Percentiles rank a stretch among this genome's conserved stretches.
Conservation (phyloP, 2,329 filamentous ascomycete genomes). For the Claviceps sp. region DNA sequence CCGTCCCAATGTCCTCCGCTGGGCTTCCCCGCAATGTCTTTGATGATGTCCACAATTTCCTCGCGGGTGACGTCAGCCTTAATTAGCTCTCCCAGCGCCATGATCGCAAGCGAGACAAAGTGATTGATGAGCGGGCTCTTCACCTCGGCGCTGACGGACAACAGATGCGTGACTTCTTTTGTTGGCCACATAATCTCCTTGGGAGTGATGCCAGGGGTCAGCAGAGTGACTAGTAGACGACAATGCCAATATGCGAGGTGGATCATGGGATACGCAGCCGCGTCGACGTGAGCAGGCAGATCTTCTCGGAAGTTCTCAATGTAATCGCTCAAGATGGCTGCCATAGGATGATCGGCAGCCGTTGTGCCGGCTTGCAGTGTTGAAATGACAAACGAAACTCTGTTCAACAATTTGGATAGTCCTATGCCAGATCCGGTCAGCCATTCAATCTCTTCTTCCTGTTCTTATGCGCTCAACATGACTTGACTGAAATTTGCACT, state of each 20-base stretch:
- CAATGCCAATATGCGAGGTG: conserved; percentile 60
- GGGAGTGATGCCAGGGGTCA: conserved; percentile 41
- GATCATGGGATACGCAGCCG: conserved; percentile 38
- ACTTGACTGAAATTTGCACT: conserved; percentile 16
- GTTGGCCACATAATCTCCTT: conserved; percentile 47
- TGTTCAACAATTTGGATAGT: conserved; percentile 40
- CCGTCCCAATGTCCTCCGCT: conserved; percentile 42
- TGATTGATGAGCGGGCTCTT: conserved; percentile 55
- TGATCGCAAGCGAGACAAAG: conserved; percentile 44
- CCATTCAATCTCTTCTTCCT: not conserved
- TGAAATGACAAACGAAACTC: conserved; percentile 25
- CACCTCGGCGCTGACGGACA: conserved; percentile 40
- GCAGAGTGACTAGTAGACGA: conserved; percentile 48
- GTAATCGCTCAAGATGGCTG: conserved; percentile 22
- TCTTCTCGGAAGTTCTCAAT: conserved; percentile 52
- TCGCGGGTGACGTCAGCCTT: conserved; percentile 41
- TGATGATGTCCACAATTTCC: conserved; percentile 42
- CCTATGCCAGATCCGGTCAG: conserved; percentile 21
- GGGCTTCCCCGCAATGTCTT: conserved; percentile 42
- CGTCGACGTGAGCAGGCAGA: conserved; percentile 43
- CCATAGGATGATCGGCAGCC: conserved; percentile 21
- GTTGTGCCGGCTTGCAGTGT: conserved; percentile 21
- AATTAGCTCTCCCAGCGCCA: conserved; percentile 47
- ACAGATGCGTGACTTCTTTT: conserved; percentile 42
- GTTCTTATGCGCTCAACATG: not conserved